These are phyloP conservation scores for Aspergillus glaucus DNA, from an alignment of 2,329 filamentous ascomycete species.

Conservation along the genomic window DNA sequence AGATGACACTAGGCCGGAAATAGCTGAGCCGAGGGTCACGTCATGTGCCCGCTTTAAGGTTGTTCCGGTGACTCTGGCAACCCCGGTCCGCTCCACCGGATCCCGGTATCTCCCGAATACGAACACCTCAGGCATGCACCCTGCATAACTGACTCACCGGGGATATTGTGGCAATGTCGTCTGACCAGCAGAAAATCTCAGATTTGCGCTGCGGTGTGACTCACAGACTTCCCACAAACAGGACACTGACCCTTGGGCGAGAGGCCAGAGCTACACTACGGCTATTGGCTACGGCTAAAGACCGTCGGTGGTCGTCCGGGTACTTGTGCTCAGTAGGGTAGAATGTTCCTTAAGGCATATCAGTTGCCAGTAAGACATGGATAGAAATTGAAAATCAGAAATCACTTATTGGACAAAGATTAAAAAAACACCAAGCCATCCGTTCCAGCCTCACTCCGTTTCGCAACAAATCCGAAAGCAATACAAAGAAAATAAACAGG, in stretches of 20 bases:
- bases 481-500: conserved; percentile 13
- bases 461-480: conserved; percentile 10
- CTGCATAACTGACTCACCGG: too few relatives aligned
- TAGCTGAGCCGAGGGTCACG: conserved; percentile 1
- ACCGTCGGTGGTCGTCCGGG: too few relatives aligned
- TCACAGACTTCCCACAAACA: too few relatives aligned
- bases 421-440: conserved; percentile 16
- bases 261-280: too few relatives aligned
- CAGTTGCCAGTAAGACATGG: too few relatives aligned
- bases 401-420: conserved; percentile 4
- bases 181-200: not conserved
- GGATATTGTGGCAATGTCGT: not conserved
- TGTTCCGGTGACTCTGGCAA: not conserved
- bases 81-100: not conserved
- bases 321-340: too few relatives aligned
- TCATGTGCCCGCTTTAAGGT: not conserved
- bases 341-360: not conserved
- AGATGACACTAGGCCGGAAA: conserved; percentile 18
- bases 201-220: not conserved
- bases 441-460: conserved; percentile 27
- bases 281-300: too few relatives aligned
- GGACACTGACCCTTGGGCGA: too few relatives aligned
- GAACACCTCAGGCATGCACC: not conserved
- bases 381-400: conserved; percentile 6
- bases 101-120: not conserved